Percentiles rank a stretch among this genome's conserved stretches.
Conservation (phyloP, 140 eudicot genomes). For the Flaveria floridana region DNA sequence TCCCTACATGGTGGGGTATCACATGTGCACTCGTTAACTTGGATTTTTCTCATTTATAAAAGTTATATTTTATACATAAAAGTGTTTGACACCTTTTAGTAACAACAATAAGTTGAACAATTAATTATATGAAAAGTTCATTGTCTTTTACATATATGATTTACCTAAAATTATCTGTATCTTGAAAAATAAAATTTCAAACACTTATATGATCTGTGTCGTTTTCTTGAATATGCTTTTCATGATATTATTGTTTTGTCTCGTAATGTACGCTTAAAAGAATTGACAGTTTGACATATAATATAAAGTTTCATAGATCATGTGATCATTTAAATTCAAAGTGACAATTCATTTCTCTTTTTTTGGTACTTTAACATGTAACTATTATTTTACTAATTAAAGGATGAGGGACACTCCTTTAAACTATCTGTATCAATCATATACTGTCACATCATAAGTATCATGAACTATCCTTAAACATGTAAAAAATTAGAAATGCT, state of each 20-base stretch:
- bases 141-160: background rate
- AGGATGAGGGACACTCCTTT: no score
- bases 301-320: background rate
- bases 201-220: no score
- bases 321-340: constrained; percentile 3
- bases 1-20: background rate
- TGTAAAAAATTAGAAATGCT: no score
- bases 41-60: background rate
- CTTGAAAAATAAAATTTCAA: no score
- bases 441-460: no score
- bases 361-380: background rate
- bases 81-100: background rate
- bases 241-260: constrained; percentile 4
- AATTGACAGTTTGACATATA: background rate
- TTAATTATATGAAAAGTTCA: background rate
- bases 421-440: no score
- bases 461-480: no score
- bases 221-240: constrained; percentile 1
- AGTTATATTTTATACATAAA: background rate
- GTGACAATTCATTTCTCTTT: background rate
- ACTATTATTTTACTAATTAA: background rate
- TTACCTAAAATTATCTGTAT: background rate
- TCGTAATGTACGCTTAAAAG: background rate
- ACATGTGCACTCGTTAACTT: background rate
- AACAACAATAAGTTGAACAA: background rate